phyloP scores from a whole-genome alignment of 2,329 filamentous ascomycete species.

The Aspergillus japonicus region DNA sequence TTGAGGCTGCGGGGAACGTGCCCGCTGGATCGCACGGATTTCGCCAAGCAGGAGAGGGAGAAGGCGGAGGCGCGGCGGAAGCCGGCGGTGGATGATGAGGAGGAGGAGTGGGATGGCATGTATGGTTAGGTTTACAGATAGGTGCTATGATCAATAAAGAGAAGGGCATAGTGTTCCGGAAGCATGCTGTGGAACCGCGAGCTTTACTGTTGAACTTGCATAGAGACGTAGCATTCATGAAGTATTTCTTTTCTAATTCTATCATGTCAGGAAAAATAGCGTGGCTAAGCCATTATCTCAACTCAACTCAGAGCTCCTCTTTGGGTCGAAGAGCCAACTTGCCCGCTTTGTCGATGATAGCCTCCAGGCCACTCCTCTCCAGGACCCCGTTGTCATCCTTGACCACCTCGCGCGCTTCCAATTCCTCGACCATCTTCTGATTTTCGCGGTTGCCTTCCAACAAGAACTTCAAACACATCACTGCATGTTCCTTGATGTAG shows the following conservation, averaged over 20 bases:
- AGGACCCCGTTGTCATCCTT: constrained; percentile 41
- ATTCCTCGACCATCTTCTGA: constrained; percentile 53
- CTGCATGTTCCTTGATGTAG: constrained; percentile 87
- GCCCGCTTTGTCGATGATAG: constrained; percentile 44
- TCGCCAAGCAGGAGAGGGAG: constrained; percentile 56
- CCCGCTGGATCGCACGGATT: constrained; percentile 59
- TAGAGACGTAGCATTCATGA: not conserved
- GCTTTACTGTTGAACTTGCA: not conserved
- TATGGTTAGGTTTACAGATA: constrained; percentile 36
- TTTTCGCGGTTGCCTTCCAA: constrained; percentile 54
- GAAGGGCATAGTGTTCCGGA: not conserved
- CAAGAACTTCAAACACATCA: constrained; percentile 78
- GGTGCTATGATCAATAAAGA: too few relatives aligned
- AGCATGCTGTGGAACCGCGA: too few relatives aligned
- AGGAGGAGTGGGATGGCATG: constrained; percentile 52
- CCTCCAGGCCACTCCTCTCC: constrained; percentile 44
- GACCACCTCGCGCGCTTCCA: constrained; percentile 47
- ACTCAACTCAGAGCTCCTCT: constrained; percentile 14
- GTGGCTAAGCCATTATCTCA: too few relatives aligned
- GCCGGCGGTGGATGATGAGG: constrained; percentile 43
- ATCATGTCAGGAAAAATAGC: too few relatives aligned
- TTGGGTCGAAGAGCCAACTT: constrained; percentile 44
- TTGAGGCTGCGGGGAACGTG: constrained; percentile 63
- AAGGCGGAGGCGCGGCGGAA: constrained; percentile 52
- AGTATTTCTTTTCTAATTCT: not conserved